Conservation (phyloP, 2,329 filamentous ascomycete genomes). For the Cladophialophora immunda region DNA sequence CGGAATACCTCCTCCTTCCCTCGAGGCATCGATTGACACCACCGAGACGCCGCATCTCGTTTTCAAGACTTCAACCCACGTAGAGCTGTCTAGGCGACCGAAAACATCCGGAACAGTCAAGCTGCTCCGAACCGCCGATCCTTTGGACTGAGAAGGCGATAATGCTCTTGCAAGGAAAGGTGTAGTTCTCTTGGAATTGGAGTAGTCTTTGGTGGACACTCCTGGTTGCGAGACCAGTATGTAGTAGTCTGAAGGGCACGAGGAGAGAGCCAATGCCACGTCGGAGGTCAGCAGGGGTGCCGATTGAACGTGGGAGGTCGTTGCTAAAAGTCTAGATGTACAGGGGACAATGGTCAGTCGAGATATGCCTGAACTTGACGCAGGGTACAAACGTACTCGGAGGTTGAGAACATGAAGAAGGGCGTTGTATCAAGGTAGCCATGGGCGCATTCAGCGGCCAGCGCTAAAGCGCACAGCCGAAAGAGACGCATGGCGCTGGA, state of each 20-base stretch:
- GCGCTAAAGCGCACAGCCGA: constrained; percentile 37
- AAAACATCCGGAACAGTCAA: constrained; percentile 63
- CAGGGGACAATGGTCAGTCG: constrained; percentile 15
- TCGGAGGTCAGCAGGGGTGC: constrained; percentile 54
- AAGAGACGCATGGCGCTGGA: constrained; percentile 33
- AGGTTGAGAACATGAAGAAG: constrained; percentile 86
- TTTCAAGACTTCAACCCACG: constrained; percentile 54
- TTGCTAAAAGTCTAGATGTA: constrained; percentile 45
- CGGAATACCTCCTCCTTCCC: constrained; percentile 31
- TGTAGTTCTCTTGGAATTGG: constrained; percentile 56
- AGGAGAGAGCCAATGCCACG: constrained; percentile 60
- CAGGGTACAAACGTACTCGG: constrained; percentile 66
- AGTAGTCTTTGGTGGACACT: constrained; percentile 74
- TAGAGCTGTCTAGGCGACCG: constrained; percentile 56
- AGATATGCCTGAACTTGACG: constrained; percentile 11
- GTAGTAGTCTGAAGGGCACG: constrained; percentile 79
- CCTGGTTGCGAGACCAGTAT: constrained; percentile 80
- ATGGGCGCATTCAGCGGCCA: constrained; percentile 34
- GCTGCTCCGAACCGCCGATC: constrained; percentile 56
- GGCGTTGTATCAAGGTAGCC: constrained; percentile 75
- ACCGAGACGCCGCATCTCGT: constrained; percentile 58
- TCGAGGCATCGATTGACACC: constrained; percentile 54
- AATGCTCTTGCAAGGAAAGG: constrained; percentile 52
- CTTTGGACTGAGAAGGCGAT: constrained; percentile 17
- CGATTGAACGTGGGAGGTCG: constrained; percentile 54